phyloP scores from a whole-genome alignment of 331 rosid genomes.

The Malus hybrid region DNA sequence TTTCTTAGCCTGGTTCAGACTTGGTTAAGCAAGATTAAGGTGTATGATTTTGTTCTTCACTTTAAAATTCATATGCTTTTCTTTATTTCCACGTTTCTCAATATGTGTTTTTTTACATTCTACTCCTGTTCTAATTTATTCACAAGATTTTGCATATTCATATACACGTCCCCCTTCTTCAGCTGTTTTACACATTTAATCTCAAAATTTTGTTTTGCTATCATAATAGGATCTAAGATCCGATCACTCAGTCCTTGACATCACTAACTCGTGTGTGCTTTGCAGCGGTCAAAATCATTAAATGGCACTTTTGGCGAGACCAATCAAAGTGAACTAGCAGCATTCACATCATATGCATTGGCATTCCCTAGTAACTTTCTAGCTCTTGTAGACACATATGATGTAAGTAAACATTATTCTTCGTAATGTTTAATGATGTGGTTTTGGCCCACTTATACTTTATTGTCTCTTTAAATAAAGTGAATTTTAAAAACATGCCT shows the following conservation, averaged over 20 bases:
- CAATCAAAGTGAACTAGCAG: conserved; percentile 90
- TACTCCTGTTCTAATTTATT: neutral
- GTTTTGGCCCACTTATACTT: neutral
- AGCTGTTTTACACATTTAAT: neutral
- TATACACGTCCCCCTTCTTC: neutral
- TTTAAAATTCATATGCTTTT: neutral
- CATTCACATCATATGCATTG: conserved; percentile 82
- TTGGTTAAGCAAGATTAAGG: conserved; percentile 79
- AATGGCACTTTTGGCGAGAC: conserved; percentile 68
- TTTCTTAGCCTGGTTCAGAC: conserved; percentile 60
- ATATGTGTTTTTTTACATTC: neutral
- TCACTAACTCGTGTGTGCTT: conserved; percentile 8
- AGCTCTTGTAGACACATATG: conserved; percentile 94
- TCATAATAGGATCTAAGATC: neutral
- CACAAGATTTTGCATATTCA: neutral
- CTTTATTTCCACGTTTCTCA: neutral
- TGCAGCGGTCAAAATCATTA: conserved; percentile 60
- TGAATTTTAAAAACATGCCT: conserved; percentile 1
- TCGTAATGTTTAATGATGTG: conserved; percentile 1
- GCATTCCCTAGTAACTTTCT: conserved; percentile 85
- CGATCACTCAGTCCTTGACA: neutral
- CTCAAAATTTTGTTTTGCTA: neutral
- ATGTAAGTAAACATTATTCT: conserved; percentile 42
- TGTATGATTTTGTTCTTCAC: conserved; percentile 11
- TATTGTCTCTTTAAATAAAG: neutral